These are phyloP conservation scores for Thymus quinquecostatus DNA, from an alignment of 257 asterid species.

Conservation along the genomic window DNA sequence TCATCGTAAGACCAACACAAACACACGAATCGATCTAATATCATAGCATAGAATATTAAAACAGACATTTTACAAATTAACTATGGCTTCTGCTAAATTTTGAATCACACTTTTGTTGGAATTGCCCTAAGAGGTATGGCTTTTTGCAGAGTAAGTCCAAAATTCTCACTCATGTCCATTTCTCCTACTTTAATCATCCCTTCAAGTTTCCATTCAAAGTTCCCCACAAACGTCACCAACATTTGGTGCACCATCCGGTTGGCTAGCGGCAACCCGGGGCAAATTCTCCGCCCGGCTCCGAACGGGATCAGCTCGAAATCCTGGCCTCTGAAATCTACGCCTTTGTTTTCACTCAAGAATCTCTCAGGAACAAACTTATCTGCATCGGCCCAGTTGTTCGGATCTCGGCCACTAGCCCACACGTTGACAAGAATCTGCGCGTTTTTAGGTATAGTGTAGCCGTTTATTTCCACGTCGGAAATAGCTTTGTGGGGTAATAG, in stretches of 20 bases:
- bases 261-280: constrained; percentile 33
- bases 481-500: neutral
- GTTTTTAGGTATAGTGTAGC: neutral
- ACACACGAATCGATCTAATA: no score
- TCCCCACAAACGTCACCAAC: neutral
- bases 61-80: no score
- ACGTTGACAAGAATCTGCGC: neutral
- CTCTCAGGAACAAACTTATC: neutral
- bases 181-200: neutral
- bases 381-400: neutral
- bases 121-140: no score
- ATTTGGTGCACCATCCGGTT: neutral
- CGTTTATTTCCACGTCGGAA: neutral
- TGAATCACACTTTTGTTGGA: no score
- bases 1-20: no score
- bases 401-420: neutral
- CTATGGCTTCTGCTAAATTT: no score
- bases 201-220: neutral
- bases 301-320: constrained; percentile 39
- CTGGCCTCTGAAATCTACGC: constrained; percentile 33
- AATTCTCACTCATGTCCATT: neutral
- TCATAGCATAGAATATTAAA: no score
- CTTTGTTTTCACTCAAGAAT: neutral
- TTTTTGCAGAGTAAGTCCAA: constrained; percentile 38
- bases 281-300: constrained; percentile 42